Evolutionary conservation across 495 filamentous ascomycete species (phyloP).

Genomic region (Podospora pseudopauciseta): DNA sequence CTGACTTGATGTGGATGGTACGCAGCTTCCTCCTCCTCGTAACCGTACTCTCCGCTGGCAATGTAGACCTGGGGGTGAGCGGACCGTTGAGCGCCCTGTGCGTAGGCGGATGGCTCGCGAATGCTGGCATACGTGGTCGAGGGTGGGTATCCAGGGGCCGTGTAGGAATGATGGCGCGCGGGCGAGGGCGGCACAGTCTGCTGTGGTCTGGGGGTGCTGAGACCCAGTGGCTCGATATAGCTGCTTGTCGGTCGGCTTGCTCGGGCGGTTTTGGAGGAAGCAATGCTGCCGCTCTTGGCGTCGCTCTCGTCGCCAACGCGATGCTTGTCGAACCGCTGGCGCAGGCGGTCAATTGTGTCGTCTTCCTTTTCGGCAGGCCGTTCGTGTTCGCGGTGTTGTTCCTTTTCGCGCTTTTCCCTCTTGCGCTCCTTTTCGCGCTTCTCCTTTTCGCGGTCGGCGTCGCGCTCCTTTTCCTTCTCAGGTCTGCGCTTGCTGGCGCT

Average conservation of each 20-base stretch:
- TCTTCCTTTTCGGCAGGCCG: constrained; percentile 13
- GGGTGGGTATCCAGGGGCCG: constrained; percentile 18
- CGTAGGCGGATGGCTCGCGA: constrained; percentile 19
- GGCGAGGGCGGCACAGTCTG: constrained; percentile 19
- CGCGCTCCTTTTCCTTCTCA: constrained; percentile 18
- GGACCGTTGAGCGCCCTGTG: constrained; percentile 12
- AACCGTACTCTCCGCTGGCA: constrained; percentile 13
- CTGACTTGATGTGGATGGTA: constrained; percentile 23
- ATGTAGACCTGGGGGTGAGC: constrained; percentile 30
- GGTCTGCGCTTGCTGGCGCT: constrained; percentile 25
- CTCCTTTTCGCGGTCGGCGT: constrained; percentile 21
- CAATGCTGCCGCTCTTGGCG: constrained; percentile 28
- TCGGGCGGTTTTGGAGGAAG: constrained; percentile 21
- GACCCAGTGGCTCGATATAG: constrained; percentile 38
- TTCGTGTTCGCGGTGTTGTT: constrained; percentile 27
- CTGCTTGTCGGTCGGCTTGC: constrained; percentile 26
- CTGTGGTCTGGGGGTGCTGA: constrained; percentile 27
- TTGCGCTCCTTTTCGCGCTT: constrained; percentile 17
- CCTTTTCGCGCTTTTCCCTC: constrained; percentile 18
- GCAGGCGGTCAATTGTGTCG: constrained; percentile 28
- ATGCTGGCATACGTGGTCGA: constrained; percentile 21
- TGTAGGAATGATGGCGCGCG: constrained; percentile 18
- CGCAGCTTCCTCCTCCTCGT: constrained; percentile 20
- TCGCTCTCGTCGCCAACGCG: constrained; percentile 31
- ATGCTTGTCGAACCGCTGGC: constrained; percentile 25